Evolutionary conservation across 1,284 basidiomycete genomes (phyloP).

Genomic region (Rhizoctonia solani): DNA sequence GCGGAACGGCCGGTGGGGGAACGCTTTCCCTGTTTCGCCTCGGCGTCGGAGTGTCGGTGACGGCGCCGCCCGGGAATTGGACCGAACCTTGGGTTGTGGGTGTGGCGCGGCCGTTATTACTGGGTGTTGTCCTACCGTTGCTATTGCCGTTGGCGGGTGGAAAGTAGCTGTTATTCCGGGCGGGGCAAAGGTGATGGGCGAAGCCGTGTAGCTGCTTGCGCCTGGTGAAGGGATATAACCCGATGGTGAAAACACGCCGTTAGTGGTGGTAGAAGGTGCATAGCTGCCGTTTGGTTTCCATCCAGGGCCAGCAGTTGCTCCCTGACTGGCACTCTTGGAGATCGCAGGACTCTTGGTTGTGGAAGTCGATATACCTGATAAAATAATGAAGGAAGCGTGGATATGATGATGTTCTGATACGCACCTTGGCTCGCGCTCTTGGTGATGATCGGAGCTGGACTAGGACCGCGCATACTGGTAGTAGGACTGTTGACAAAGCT

Average conservation of each 20-base stretch:
- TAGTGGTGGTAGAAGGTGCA: no score
- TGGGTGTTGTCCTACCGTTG: background rate
- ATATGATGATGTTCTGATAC: no score
- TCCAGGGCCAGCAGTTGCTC: background rate
- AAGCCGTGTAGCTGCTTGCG: no score
- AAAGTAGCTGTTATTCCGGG: no score
- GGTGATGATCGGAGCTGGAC: background rate
- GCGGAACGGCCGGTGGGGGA: slow-evolving; percentile 25
- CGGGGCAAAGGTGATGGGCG: no score
- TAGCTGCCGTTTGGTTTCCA: background rate
- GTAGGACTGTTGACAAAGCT: background rate
- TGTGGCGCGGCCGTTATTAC: background rate
- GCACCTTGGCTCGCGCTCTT: slow-evolving; percentile 33
- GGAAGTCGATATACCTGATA: no score
- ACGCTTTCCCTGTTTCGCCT: background rate
- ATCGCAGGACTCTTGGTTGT: slow-evolving; percentile 3
- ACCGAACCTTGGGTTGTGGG: background rate
- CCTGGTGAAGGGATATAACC: no score
- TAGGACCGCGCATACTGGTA: background rate
- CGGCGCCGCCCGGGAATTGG: no score
- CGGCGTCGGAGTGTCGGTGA: background rate
- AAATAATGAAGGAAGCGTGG: no score
- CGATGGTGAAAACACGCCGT: no score
- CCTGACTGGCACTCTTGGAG: slow-evolving; percentile 27
- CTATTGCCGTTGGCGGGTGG: background rate